phyloP scores from a whole-genome alignment of 2,329 filamentous ascomycete genomes.

The Elsinoe batatas region DNA sequence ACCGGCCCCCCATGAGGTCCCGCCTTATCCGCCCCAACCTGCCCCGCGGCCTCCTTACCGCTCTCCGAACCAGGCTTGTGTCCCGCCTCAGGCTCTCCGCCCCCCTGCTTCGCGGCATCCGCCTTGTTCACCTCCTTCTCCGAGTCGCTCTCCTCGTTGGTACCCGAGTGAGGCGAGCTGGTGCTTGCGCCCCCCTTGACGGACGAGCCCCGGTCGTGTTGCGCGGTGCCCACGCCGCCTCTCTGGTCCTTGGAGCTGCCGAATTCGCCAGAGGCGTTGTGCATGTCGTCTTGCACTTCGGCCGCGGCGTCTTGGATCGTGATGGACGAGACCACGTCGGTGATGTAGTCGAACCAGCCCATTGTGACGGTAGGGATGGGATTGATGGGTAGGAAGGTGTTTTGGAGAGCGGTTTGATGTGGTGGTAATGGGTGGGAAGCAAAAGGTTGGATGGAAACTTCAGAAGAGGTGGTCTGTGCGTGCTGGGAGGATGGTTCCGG shows the following conservation, averaged over 20 bases:
- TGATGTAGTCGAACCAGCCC: constrained; percentile 56
- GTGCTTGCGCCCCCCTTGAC: constrained; percentile 32
- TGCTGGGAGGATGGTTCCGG: not conserved
- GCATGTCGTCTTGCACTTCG: constrained; percentile 47
- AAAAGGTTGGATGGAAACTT: constrained; percentile 14
- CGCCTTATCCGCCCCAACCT: constrained; percentile 19
- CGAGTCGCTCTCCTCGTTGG: constrained; percentile 33
- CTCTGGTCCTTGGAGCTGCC: constrained; percentile 28
- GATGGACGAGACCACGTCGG: constrained; percentile 56
- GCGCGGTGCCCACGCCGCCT: constrained; percentile 21
- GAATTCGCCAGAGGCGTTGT: constrained; percentile 36
- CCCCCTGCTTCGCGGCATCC: constrained; percentile 26
- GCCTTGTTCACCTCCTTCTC: constrained; percentile 36
- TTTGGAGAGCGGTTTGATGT: not conserved
- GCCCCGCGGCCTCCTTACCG: constrained; percentile 22
- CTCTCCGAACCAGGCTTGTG: constrained; percentile 20
- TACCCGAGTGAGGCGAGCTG: constrained; percentile 31
- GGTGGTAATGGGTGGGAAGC: constrained; percentile 6
- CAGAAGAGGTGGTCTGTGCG: constrained; percentile 10
- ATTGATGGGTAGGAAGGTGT: constrained; percentile 1
- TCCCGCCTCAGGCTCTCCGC: constrained; percentile 19
- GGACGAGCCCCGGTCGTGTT: constrained; percentile 23
- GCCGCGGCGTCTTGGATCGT: constrained; percentile 51
- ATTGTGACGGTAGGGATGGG: constrained; percentile 32
- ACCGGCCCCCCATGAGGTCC: constrained; percentile 22